Percentiles rank a stretch among this genome's conserved stretches.
phyloP scores from a whole-genome alignment of 306 rosid species.

The Prosopis cineraria region DNA sequence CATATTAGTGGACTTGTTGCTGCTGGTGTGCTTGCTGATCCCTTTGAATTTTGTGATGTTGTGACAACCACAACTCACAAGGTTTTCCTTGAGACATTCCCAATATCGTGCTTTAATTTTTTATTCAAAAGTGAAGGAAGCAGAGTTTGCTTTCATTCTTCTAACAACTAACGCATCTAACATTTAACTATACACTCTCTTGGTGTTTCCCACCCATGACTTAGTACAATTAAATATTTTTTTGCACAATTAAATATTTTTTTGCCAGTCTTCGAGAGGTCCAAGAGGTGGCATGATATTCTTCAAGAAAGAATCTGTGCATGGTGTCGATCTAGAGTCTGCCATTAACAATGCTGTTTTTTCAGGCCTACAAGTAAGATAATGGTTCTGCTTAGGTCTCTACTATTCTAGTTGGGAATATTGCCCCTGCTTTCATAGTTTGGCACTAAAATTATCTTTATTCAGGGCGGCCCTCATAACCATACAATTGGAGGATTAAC shows the following conservation, averaged over 20 bases:
- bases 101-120: slow-evolving; percentile 11
- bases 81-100: slow-evolving; percentile 45
- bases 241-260: too few relatives aligned
- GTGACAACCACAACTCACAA: slow-evolving; percentile 99
- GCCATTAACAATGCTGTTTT: slow-evolving; percentile 95
- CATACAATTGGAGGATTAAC: too few relatives aligned
- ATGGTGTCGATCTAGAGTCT: slow-evolving; percentile 76
- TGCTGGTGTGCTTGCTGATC: slow-evolving; percentile 85
- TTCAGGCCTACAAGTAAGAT: slow-evolving; percentile 71
- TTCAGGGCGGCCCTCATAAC: too few relatives aligned
- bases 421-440: too few relatives aligned
- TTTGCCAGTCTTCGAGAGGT: slow-evolving; percentile 73
- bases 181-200: too few relatives aligned
- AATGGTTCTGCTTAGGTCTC: too few relatives aligned
- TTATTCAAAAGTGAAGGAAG: neutral
- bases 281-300: slow-evolving; percentile 98
- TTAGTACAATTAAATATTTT: neutral
- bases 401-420: too few relatives aligned
- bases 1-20: slow-evolving; percentile 98
- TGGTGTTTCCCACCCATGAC: too few relatives aligned
- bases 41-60: slow-evolving; percentile 85
- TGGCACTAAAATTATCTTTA: too few relatives aligned
- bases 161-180: too few relatives aligned
- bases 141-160: too few relatives aligned
- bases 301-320: slow-evolving; percentile 82